Conservation (phyloP, 495 filamentous ascomycete genomes). For the Podospora pseudopauciseta region DNA sequence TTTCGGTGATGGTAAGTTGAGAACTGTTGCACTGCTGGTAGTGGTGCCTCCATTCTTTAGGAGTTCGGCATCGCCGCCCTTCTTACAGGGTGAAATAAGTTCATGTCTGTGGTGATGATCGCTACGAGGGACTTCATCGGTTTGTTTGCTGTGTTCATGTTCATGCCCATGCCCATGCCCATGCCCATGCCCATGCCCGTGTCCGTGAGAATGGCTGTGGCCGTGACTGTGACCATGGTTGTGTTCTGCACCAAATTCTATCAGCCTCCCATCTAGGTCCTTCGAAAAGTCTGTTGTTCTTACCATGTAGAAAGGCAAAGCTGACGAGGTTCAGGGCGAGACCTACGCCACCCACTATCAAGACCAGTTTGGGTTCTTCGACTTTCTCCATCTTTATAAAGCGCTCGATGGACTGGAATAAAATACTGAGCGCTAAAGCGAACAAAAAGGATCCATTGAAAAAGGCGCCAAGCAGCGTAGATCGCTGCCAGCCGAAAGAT, state of each 20-base stretch:
- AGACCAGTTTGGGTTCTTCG: slow-evolving; percentile 68
- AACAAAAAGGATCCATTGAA: slow-evolving; percentile 95
- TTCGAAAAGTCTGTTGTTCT: slow-evolving; percentile 11
- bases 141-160: background rate
- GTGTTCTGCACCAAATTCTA: slow-evolving; percentile 5
- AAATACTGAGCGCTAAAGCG: slow-evolving; percentile 85
- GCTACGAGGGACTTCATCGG: background rate
- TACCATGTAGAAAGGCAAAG: slow-evolving; percentile 76
- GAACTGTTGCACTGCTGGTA: background rate
- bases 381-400: slow-evolving; percentile 59
- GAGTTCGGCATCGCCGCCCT: background rate
- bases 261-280: background rate
- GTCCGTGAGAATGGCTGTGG: slow-evolving; percentile 29
- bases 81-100: background rate
- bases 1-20: background rate
- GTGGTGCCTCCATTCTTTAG: background rate
- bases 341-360: slow-evolving; percentile 79
- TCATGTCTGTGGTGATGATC: background rate
- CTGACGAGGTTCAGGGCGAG: slow-evolving; percentile 79
- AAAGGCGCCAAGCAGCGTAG: slow-evolving; percentile 86
- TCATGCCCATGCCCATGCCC: background rate
- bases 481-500: slow-evolving; percentile 77
- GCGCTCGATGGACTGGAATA: slow-evolving; percentile 86
- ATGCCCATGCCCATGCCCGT: slow-evolving; percentile 15
- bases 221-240: slow-evolving; percentile 30